A percentile compares a stretch with the other conserved stretches of the same genome.
Conservation (phyloP, 2,329 filamentous ascomycete genomes). For the Sphaerulina musiva region DNA sequence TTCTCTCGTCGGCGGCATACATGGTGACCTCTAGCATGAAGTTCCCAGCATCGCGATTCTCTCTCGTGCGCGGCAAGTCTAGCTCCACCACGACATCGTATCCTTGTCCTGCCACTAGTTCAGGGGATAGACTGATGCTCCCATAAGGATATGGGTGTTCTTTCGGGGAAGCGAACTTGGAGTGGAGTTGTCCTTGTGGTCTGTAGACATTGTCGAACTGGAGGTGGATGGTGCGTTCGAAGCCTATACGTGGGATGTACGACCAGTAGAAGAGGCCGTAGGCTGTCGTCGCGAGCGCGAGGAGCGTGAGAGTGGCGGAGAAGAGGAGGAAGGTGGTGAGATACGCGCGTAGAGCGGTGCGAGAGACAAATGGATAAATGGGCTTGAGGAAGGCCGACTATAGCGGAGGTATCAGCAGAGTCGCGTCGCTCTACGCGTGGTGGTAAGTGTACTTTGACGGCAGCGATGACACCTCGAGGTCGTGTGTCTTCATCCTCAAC, state of each 20-base stretch:
- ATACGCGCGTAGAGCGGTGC: slow-evolving; percentile 58
- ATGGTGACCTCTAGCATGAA: slow-evolving; percentile 87
- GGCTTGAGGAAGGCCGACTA: slow-evolving; percentile 44
- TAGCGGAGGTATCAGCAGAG: too few relatives aligned
- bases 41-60: slow-evolving; percentile 73
- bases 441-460: not conserved
- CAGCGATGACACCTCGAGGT: slow-evolving; percentile 5
- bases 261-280: slow-evolving; percentile 63
- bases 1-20: slow-evolving; percentile 35
- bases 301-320: slow-evolving; percentile 48
- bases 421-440: too few relatives aligned
- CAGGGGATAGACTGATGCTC: slow-evolving; percentile 42
- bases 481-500: slow-evolving; percentile 7
- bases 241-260: slow-evolving; percentile 60
- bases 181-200: slow-evolving; percentile 6
- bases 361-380: slow-evolving; percentile 52
- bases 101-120: slow-evolving; percentile 63
- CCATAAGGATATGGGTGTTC: slow-evolving; percentile 44
- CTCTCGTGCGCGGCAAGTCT: slow-evolving; percentile 67
- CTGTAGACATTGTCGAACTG: slow-evolving; percentile 53
- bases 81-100: slow-evolving; percentile 79
- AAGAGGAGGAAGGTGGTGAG: slow-evolving; percentile 53
- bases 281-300: slow-evolving; percentile 53
- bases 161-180: slow-evolving; percentile 4
- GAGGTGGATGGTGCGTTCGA: slow-evolving; percentile 57